Evolutionary conservation across 2,329 filamentous ascomycete species (phyloP), one percentile per base, ranked within the genome.

Genomic region (Neonectria magnoliae): DNA sequence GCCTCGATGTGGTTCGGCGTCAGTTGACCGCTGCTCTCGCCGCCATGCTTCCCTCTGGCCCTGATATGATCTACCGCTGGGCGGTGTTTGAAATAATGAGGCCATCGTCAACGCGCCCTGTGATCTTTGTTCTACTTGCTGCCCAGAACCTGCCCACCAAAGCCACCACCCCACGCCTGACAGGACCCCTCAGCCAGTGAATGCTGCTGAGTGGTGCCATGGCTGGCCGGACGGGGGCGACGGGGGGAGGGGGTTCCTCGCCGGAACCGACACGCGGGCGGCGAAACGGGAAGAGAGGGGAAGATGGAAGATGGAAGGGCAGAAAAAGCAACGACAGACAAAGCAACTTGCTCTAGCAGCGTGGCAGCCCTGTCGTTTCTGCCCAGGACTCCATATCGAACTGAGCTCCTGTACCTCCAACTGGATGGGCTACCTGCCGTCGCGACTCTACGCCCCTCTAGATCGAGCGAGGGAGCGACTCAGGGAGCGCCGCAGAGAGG

Each of bases 11-110:
- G 60, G 68, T 67, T 53, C 70, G 53, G 60, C 67, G 58, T 73
- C 70, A 71, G 67, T 73, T 73, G 71, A 73, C 71, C 70, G 68
- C 71, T 62, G 71, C 68, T 71, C 68, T 62, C 55, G 52, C 54
- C 48, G 60, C 56, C 62, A 66, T 57, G 61, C 29, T 48, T 50
- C 48, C 61, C 66, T 69, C 65, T 22, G 69, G 63, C 66, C 64
- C 68, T 71, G 57, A 72, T 72, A 55, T 63, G 67, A 71, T 71
- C 68, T 65, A 63, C 65, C 62, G 66, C 59, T 54, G 57, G 64
- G 69, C 65, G 68, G 65, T 68, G 61, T 64, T 71, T 36, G 56
- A 64, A 55, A 64, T 62, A 65, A 70, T 73, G 71, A 72, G 71
- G 62, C 71, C 71, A 73, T 73, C 71, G 51, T 70, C 64, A 57